Evolutionary conservation across 2,329 filamentous ascomycete genomes (phyloP).

Genomic region (Pyrenophora seminiperda): DNA sequence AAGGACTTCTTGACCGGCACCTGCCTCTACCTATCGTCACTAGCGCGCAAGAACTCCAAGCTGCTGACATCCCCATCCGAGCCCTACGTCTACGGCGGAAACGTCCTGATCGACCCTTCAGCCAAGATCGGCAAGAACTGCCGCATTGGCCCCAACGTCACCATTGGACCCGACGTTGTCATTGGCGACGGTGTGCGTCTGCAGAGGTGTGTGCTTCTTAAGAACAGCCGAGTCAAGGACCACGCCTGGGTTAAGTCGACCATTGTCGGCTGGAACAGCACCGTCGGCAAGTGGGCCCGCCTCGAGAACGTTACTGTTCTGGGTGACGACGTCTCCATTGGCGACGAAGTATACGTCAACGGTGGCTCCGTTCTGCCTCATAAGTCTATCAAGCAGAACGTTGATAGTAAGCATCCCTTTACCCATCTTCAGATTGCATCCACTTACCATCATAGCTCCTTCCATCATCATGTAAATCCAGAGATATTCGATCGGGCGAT

Average conservation of each 20-base stretch:
- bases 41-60: conserved; percentile 88
- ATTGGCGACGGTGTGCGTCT: conserved; percentile 92
- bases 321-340: conserved; percentile 96
- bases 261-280: conserved; percentile 98
- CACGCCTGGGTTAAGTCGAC: conserved; percentile 99
- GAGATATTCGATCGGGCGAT: conserved; percentile 17
- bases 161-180: conserved; percentile 89
- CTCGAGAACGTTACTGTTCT: conserved; percentile 98
- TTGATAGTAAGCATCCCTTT: conserved; percentile 64
- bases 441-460: conserved; percentile 43
- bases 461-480: conserved; percentile 54
- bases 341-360: conserved; percentile 98
- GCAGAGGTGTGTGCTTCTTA: conserved; percentile 88
- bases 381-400: conserved; percentile 98
- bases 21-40: conserved; percentile 91
- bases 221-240: conserved; percentile 93
- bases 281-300: conserved; percentile 91
- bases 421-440: background rate
- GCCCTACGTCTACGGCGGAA: conserved; percentile 86
- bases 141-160: conserved; percentile 96
- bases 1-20: conserved; percentile 98
- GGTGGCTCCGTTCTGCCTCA: conserved; percentile 93
- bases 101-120: conserved; percentile 90
- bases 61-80: conserved; percentile 74
- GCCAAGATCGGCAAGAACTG: conserved; percentile 99